Evolutionary conservation across 148 eudicot species (phyloP).

Genomic region (Rhododendron williamsianum): DNA sequence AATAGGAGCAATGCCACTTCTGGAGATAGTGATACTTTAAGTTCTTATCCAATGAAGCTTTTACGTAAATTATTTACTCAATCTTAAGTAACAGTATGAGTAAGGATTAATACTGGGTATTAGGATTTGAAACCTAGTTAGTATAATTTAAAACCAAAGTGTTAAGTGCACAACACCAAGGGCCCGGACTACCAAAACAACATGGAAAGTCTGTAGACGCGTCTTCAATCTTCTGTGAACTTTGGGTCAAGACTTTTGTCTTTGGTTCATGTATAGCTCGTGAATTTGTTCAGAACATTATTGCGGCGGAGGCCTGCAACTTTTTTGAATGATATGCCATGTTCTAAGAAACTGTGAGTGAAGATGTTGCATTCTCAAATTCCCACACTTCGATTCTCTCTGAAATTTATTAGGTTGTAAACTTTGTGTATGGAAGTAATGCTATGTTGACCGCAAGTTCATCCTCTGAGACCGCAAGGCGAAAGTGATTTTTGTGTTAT

Average conservation of each 20-base stretch:
- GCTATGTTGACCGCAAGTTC: not conserved
- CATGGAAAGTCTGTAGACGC: not conserved
- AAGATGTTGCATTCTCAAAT: constrained; percentile 25
- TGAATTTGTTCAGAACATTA: not conserved
- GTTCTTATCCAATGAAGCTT: not conserved
- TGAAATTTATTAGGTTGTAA: too few relatives aligned
- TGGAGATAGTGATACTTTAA: not conserved
- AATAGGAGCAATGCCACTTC: not conserved
- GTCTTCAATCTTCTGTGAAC: not conserved
- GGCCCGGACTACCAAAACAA: too few relatives aligned
- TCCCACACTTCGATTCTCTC: not conserved
- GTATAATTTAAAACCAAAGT: too few relatives aligned
- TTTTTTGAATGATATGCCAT: not conserved
- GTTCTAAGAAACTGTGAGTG: not conserved
- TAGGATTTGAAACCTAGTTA: not conserved
- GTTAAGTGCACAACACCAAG: too few relatives aligned
- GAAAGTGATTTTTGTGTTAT: too few relatives aligned
- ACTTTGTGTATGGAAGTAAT: too few relatives aligned
- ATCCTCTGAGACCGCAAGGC: not conserved
- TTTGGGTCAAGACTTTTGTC: not conserved
- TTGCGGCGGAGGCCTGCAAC: not conserved
- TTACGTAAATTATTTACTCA: not conserved
- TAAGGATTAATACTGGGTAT: not conserved
- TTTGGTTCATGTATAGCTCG: not conserved
- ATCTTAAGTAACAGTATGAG: not conserved